Percentiles rank a stretch among this genome's conserved stretches.
Conservation (phyloP, 257 asterid species). For the Plantago major region DNA sequence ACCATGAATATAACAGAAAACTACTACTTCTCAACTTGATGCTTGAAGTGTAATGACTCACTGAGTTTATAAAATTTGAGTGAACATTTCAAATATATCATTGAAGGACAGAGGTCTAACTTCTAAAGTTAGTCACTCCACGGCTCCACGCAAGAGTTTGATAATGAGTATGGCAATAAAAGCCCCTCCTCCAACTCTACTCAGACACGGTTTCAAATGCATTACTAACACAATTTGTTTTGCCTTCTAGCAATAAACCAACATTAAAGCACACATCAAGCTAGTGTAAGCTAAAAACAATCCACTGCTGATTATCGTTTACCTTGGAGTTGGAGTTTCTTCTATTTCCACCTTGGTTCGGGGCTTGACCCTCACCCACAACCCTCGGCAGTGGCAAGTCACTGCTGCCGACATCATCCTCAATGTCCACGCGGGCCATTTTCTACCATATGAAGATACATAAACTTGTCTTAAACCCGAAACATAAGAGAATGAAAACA, state of each 20-base stretch:
- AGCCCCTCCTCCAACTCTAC: too few species aligned
- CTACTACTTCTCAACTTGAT: too few species aligned
- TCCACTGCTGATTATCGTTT: background rate
- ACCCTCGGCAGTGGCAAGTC: constrained; percentile 29
- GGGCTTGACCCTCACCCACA: constrained; percentile 32
- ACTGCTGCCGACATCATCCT: constrained; percentile 38
- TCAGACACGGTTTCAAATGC: too few species aligned
- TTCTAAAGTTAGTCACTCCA: background rate
- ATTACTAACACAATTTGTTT: too few species aligned
- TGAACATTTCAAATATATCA: background rate
- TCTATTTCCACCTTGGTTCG: constrained; percentile 23
- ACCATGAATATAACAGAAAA: too few species aligned
- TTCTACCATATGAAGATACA: constrained; percentile 34
- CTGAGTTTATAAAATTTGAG: background rate
- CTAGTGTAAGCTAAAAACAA: constrained; percentile 4
- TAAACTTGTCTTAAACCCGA: background rate
- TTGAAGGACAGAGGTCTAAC: background rate
- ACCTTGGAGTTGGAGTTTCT: constrained; percentile 44
- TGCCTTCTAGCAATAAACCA: constrained; percentile 2
- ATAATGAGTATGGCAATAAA: too few species aligned
- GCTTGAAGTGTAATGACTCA: too few species aligned
- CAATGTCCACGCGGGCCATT: constrained; percentile 48
- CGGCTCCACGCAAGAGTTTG: background rate
- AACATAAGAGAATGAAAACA: background rate
- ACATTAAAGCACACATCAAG: background rate